Conservation (phyloP, 2,329 filamentous ascomycete genomes). For the Lomentospora prolificans region DNA sequence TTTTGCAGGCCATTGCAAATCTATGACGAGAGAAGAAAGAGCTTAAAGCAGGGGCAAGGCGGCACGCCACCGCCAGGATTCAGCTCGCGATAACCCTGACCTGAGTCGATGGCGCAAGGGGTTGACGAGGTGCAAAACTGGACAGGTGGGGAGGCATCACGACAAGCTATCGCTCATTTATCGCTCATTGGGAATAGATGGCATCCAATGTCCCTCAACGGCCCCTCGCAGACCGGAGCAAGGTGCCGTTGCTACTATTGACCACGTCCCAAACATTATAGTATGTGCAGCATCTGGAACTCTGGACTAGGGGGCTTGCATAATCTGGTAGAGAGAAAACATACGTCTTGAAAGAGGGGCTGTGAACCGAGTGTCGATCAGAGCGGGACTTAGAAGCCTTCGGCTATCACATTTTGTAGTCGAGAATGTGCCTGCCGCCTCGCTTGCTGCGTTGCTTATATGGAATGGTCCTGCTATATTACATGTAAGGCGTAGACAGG, state of each 20-base stretch:
- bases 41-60: not conserved
- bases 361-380: not conserved
- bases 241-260: not conserved
- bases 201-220: too few relatives aligned
- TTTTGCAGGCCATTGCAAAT: not conserved
- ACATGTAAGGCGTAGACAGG: too few relatives aligned
- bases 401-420: not conserved
- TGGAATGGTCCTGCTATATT: too few relatives aligned
- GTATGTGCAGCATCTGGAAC: not conserved
- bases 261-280: not conserved
- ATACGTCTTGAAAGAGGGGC: not conserved
- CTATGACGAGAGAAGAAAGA: not conserved
- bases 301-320: not conserved
- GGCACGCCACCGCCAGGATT: not conserved
- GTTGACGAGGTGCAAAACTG: not conserved
- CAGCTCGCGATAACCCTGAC: not conserved
- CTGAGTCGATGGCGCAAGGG: not conserved
- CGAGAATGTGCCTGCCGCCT: not conserved
- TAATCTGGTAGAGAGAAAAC: not conserved
- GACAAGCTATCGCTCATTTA: too few relatives aligned
- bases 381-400: not conserved
- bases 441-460: not conserved
- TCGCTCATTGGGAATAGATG: too few relatives aligned
- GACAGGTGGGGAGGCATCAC: not conserved
- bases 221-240: too few relatives aligned